phyloP scores from a whole-genome alignment of 257 asterid genomes.

The Sherardia arvensis region DNA sequence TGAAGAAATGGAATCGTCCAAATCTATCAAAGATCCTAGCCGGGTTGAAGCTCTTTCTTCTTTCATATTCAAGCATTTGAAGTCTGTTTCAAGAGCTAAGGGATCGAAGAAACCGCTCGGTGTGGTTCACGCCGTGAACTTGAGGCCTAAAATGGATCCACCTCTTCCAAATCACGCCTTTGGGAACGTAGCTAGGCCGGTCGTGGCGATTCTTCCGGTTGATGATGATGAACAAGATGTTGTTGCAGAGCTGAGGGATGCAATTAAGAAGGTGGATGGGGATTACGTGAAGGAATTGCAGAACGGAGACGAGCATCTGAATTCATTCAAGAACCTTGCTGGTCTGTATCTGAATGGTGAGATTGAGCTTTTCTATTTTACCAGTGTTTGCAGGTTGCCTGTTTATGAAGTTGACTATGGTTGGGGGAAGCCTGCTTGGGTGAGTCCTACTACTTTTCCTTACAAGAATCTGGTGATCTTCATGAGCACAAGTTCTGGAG shows the following conservation, averaged over 20 bases:
- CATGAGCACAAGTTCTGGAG: no score
- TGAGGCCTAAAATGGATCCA: conserved; percentile 28
- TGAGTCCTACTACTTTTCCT: no score
- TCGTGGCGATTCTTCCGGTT: conserved; percentile 10
- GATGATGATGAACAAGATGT: conserved; percentile 12
- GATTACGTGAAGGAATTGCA: conserved; percentile 15
- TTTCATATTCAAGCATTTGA: conserved; percentile 29
- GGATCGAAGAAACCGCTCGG: background rate
- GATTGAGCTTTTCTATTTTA: conserved; percentile 16
- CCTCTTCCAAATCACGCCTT: conserved; percentile 13
- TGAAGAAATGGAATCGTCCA: background rate
- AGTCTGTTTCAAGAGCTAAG: conserved; percentile 1
- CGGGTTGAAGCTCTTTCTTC: conserved; percentile 41
- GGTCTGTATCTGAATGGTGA: conserved; percentile 8
- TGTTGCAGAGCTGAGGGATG: conserved; percentile 16
- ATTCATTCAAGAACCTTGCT: background rate
- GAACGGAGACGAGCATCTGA: conserved; percentile 10
- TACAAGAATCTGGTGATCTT: no score
- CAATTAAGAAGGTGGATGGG: conserved; percentile 19
- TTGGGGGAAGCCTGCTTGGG: conserved; percentile 42
- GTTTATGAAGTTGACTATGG: conserved; percentile 41
- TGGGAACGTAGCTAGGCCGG: conserved; percentile 23
- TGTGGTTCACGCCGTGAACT: conserved; percentile 24
- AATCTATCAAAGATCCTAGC: conserved; percentile 26
- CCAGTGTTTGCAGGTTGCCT: conserved; percentile 42